Evolutionary conservation across 2,329 filamentous ascomycete species (phyloP).

Genomic region (Aureobasidium sp.): DNA sequence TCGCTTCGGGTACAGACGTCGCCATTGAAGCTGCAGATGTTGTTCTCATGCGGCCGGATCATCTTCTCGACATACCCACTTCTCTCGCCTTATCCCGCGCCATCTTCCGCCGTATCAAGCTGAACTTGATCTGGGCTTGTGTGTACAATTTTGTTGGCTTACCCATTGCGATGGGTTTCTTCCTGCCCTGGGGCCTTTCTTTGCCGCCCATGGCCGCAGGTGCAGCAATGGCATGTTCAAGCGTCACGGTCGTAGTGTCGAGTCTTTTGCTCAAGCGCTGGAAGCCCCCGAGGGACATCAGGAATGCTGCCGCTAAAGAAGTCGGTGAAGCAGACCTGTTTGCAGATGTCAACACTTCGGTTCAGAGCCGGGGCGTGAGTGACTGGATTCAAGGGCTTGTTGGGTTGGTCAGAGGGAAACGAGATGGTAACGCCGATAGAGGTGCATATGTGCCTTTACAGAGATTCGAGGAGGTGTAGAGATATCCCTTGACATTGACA

Average conservation of each 20-base stretch:
- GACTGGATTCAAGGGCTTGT: background rate
- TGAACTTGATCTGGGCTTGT: slow-evolving; percentile 89
- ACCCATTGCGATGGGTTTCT: slow-evolving; percentile 94
- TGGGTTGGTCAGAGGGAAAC: slow-evolving; percentile 23
- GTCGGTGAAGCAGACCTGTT: slow-evolving; percentile 19
- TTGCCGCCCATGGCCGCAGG: slow-evolving; percentile 92
- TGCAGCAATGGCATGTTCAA: slow-evolving; percentile 85
- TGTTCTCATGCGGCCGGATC: slow-evolving; percentile 86
- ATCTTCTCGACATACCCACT: slow-evolving; percentile 87
- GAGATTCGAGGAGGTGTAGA: slow-evolving; percentile 29
- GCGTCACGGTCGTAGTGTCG: slow-evolving; percentile 80
- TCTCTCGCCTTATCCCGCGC: slow-evolving; percentile 70
- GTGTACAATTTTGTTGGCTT: slow-evolving; percentile 86
- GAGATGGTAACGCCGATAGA: slow-evolving; percentile 28
- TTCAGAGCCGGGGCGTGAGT: slow-evolving; percentile 7
- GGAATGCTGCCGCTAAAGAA: slow-evolving; percentile 48
- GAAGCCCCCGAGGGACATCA: slow-evolving; percentile 80
- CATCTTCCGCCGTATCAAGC: slow-evolving; percentile 88
- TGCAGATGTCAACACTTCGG: slow-evolving; percentile 1
- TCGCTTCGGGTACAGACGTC: slow-evolving; percentile 87
- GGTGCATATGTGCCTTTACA: slow-evolving; percentile 40
- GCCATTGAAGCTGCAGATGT: slow-evolving; percentile 96
- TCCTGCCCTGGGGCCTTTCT: slow-evolving; percentile 79
- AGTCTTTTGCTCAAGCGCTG: slow-evolving; percentile 80
- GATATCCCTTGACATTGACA: background rate